Percentiles rank a stretch among this genome's conserved stretches.
These are phyloP conservation scores for Amesomyces nigricolor DNA, from an alignment of 2,329 filamentous ascomycete species.

Conservation along the genomic window DNA sequence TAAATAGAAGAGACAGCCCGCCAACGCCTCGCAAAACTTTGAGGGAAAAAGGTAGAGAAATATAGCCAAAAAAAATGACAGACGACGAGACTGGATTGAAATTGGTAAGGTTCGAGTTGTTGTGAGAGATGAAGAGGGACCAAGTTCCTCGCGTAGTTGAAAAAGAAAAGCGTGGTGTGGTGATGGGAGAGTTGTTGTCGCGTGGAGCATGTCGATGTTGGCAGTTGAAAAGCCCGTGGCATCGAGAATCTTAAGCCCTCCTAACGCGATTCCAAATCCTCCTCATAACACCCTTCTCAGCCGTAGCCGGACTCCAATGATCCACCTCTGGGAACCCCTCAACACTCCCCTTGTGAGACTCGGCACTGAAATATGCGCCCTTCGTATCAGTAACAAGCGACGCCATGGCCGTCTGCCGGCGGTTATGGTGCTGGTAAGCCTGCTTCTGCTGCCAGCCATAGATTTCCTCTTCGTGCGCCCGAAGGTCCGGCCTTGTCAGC, in stretches of 20 bases:
- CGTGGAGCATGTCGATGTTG: too few species aligned
- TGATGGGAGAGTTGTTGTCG: too few species aligned
- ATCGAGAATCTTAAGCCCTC: constrained; percentile 31
- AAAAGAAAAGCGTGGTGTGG: too few species aligned
- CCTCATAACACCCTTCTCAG: constrained; percentile 53
- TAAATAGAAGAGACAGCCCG: not conserved
- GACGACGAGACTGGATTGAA: too few species aligned
- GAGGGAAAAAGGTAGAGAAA: not conserved
- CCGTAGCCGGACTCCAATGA: constrained; percentile 40
- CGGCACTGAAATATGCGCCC: constrained; percentile 31
- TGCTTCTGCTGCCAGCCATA: constrained; percentile 63
- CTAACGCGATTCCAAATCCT: constrained; percentile 60
- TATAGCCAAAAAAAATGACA: not conserved
- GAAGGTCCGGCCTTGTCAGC: constrained; percentile 80
- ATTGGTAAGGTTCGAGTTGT: too few species aligned
- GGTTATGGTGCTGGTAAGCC: constrained; percentile 23
- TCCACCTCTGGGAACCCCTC: constrained; percentile 51
- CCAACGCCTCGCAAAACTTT: constrained; percentile 12
- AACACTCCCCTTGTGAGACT: constrained; percentile 46
- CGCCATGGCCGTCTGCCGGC: constrained; percentile 22
- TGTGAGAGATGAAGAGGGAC: too few species aligned
- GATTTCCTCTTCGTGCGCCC: constrained; percentile 65
- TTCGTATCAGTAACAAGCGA: constrained; percentile 21
- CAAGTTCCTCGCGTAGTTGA: too few species aligned
- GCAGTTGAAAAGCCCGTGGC: not conserved